Evolutionary conservation across 2,329 filamentous ascomycete genomes (phyloP), one percentile per base, ranked within the genome.

Genomic region (Epichloe coenophiala): DNA sequence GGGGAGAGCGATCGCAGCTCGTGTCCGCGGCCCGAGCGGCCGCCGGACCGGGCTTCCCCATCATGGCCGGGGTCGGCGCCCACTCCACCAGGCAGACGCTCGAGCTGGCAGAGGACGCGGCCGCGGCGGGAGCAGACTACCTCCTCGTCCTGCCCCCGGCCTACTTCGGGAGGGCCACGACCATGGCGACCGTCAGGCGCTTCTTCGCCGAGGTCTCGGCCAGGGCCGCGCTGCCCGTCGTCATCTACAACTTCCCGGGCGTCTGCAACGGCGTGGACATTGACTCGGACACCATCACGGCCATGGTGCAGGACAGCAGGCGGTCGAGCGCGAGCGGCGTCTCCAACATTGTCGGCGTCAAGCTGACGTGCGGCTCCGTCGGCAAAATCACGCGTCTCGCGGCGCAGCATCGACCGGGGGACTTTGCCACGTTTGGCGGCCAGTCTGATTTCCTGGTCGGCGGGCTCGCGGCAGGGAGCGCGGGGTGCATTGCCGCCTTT

Each of bases 41-140:
- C 47, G 84, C 94, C 45, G 89, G 90, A 0, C 86, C 88, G 0
- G 83, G 91, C 65, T 95, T 91, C 66, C 89, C 90, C 33, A 74
- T 95, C 56, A 89, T 93, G 74, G 89, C 47, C 69, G 82, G 82
- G 36, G 77, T 80, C 6, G 74, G 79, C 17, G 80, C 76, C 0
- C 81, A 84, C 63, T 83, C 78, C n/a, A 84, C 78, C 2, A 73
- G 73, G 55, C 81, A 85, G 64, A 77, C 78, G 3, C 70, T 82
- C 1, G 75, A 83, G 61, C 75, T 74, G 53, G 72, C 81, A 49
- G 58, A 62, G 31, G 81, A 84, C 58, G 81, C 81, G 1, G 68
- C 70, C 21, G 3, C 4, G 2, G 45, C 48, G 4, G 51, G 53
- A 3, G 53, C 53, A 12, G 74, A 55, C 43, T 55, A 54, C 21